These are phyloP conservation scores for Suillus placidus DNA, from an alignment of 768 basidiomycete genomes.

Conservation along the genomic window DNA sequence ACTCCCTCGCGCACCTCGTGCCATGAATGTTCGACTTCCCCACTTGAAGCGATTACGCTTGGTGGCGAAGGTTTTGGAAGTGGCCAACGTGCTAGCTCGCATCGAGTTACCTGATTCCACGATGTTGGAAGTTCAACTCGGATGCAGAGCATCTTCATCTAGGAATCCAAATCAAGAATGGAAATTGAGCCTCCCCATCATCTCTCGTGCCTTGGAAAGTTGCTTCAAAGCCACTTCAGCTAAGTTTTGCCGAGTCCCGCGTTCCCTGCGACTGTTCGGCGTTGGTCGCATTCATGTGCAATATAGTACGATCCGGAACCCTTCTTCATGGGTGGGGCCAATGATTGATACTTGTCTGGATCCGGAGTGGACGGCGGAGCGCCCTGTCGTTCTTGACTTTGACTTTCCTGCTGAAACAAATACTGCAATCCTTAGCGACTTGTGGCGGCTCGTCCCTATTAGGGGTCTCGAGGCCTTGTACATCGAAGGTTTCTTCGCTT, in stretches of 20 bases:
- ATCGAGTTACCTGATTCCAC: background rate
- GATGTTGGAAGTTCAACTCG: background rate
- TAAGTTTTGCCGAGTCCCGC: background rate
- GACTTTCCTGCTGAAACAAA: background rate
- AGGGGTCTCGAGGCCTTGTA: background rate
- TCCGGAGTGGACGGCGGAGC: background rate
- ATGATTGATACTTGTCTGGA: background rate
- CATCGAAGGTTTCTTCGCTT: background rate
- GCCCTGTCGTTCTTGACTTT: background rate
- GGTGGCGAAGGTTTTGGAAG: background rate
- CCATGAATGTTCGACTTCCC: background rate
- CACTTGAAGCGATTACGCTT: slow-evolving; percentile 2
- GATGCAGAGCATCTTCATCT: background rate
- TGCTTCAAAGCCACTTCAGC: background rate
- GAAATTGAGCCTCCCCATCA: background rate
- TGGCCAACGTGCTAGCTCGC: background rate
- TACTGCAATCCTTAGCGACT: background rate
- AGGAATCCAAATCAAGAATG: background rate
- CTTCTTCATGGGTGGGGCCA: background rate
- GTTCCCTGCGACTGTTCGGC: background rate
- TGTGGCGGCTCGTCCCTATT: background rate
- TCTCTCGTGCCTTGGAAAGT: slow-evolving; percentile 1
- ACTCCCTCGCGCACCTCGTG: background rate
- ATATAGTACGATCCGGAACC: background rate
- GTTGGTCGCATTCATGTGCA: background rate